phyloP scores from a whole-genome alignment of 257 asterid species.

The Cruciata laevipes region DNA sequence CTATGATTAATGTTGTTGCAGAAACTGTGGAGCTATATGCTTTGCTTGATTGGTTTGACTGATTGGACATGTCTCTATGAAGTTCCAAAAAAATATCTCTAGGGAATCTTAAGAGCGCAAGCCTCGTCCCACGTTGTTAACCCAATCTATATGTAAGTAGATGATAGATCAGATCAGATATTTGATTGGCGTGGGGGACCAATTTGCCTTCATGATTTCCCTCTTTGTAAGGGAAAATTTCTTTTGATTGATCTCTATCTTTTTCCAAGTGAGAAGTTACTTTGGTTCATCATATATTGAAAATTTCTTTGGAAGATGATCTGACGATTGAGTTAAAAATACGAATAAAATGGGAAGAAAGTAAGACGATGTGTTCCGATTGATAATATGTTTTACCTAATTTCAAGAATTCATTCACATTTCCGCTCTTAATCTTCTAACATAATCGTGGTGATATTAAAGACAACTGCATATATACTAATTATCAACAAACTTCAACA shows the following conservation, averaged over 20 bases:
- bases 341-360: no score
- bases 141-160: conserved; percentile 3
- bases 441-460: no score
- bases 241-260: not conserved
- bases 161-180: not conserved
- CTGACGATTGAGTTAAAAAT: no score
- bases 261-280: not conserved
- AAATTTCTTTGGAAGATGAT: no score
- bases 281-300: not conserved
- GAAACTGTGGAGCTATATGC: not conserved
- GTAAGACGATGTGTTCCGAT: no score
- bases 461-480: no score
- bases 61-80: conserved; percentile 19
- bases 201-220: not conserved
- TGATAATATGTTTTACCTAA: no score
- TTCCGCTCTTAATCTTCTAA: no score
- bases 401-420: no score
- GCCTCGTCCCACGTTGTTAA: conserved; percentile 33
- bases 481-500: no score
- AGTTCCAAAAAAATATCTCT: conserved; percentile 21
- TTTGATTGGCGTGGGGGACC: conserved; percentile 3
- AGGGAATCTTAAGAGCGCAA: conserved; percentile 26
- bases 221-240: not conserved
- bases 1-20: not conserved
- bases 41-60: conserved; percentile 10